Evolutionary conservation across 768 basidiomycete genomes (phyloP), one percentile per base, ranked within the genome.

Genomic region (Kwoniella dejecticola): DNA sequence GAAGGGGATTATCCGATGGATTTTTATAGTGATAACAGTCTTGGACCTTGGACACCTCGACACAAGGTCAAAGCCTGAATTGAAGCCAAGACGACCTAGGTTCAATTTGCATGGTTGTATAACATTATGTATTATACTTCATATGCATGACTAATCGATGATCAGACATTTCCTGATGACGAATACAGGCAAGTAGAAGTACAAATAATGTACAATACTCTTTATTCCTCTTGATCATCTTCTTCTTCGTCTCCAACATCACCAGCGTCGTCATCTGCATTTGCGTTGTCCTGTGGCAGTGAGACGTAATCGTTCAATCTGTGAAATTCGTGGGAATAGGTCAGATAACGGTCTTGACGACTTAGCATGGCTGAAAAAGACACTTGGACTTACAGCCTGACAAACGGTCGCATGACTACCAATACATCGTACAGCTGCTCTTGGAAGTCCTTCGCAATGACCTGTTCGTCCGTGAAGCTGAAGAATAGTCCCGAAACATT

Each of bases 1-100:
- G 75, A 81, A 13, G 84, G 83, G 10, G 81, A 81, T 7, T 98
- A 99, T 80, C 89, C 91, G 2, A 99, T 99, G 96, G 90, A 99
- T 79, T 99, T 98, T 78, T 99, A 98, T 49, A 57, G 24, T 58
- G 76, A 78, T 57, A 61, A 54, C 21, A 74, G 71, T 10, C 48
- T 74, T 8, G 77, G 77, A 17, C 75, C 75, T n/a, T 78, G 77
- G 77, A 79, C 77, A 44, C 77, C 77, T 23, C 50, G 77, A 52
- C 67, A 79, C 53, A 63, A 57, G 17, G 52, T 57, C 27, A 62
- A 59, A 38, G n/a, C n/a, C n/a, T n/a, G n/a, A n/a, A n/a, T n/a
- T n/a, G n/a, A n/a, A n/a, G n/a, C n/a, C n/a, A n/a, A n/a, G n/a
- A n/a, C n/a, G 21, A 12, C 19, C 42, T 21, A 44, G 19, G 21